These are phyloP conservation scores for Conoideocrella luteorostrata DNA, from an alignment of 2,329 filamentous ascomycete genomes.

Conservation along the genomic window DNA sequence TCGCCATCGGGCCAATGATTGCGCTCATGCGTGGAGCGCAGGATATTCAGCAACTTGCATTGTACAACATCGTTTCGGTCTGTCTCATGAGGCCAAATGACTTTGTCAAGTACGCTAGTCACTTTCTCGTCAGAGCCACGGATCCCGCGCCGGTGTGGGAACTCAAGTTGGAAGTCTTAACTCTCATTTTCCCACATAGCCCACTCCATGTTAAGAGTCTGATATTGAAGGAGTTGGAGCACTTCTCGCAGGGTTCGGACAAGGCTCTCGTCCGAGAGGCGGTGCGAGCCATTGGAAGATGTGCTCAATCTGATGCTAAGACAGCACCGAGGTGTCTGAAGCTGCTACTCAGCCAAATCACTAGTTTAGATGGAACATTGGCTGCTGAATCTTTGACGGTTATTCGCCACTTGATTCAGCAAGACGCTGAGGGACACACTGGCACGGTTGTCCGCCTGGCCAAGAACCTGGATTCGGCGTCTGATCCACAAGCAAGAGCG, in stretches of 20 bases:
- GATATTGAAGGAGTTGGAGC: slow-evolving; percentile 86
- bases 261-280: slow-evolving; percentile 78
- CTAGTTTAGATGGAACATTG: slow-evolving; percentile 77
- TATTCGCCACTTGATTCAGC: slow-evolving; percentile 90
- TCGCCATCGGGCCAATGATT: slow-evolving; percentile 75
- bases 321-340: slow-evolving; percentile 75
- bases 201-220: slow-evolving; percentile 72
- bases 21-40: slow-evolving; percentile 77
- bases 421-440: slow-evolving; percentile 72
- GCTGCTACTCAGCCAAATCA: slow-evolving; percentile 79
- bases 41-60: slow-evolving; percentile 81
- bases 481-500: slow-evolving; percentile 80
- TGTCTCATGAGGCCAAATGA: slow-evolving; percentile 67
- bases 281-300: slow-evolving; percentile 87
- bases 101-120: slow-evolving; percentile 84
- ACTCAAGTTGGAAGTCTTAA: slow-evolving; percentile 85
- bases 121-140: slow-evolving; percentile 78
- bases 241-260: slow-evolving; percentile 74
- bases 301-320: slow-evolving; percentile 68
- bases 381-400: slow-evolving; percentile 93
- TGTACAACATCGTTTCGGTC: slow-evolving; percentile 94
- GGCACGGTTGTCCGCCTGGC: slow-evolving; percentile 84
- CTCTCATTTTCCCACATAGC: slow-evolving; percentile 82
- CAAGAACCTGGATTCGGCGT: slow-evolving; percentile 83
- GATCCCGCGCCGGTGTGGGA: slow-evolving; percentile 81